A percentile compares a stretch with the other conserved stretches of the same genome.
These are phyloP conservation scores for Diplodia corticola DNA, from an alignment of 2,329 filamentous ascomycete genomes.

Conservation along the genomic window DNA sequence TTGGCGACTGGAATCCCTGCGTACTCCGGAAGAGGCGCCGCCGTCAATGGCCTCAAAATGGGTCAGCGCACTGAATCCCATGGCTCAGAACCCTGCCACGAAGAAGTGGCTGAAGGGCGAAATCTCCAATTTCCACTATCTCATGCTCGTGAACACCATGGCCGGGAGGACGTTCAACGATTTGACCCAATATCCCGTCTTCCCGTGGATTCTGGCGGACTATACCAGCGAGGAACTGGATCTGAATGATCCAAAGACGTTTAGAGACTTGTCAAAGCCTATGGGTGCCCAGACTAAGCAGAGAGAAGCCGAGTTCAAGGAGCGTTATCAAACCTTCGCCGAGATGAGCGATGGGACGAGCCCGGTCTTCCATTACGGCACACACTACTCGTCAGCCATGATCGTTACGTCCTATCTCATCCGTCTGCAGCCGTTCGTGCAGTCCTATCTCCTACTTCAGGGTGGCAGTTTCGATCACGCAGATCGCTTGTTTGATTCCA, in stretches of 20 bases:
- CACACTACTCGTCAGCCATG: constrained; percentile 98
- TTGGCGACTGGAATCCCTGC: constrained; percentile 87
- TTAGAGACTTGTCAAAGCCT: constrained; percentile 88
- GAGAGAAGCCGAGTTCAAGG: constrained; percentile 75
- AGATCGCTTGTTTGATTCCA: constrained; percentile 91
- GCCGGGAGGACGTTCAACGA: constrained; percentile 97
- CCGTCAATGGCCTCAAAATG: constrained; percentile 82
- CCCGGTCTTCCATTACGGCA: constrained; percentile 93
- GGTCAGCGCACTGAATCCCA: constrained; percentile 85
- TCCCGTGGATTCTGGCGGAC: constrained; percentile 94
- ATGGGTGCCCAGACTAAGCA: constrained; percentile 87
- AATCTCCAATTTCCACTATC: constrained; percentile 96
- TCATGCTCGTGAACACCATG: constrained; percentile 98
- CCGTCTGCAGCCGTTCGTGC: constrained; percentile 90
- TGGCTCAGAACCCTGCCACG: constrained; percentile 79
- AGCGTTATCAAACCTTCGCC: constrained; percentile 81
- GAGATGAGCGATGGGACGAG: constrained; percentile 79
- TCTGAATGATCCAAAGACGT: constrained; percentile 77
- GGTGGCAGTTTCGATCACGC: constrained; percentile 97
- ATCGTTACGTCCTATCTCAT: constrained; percentile 97
- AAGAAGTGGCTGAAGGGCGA: constrained; percentile 90
- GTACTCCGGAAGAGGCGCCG: constrained; percentile 63
- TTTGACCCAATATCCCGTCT: constrained; percentile 95
- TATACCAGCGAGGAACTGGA: constrained; percentile 94
- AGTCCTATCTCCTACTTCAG: constrained; percentile 90